phyloP scores from a whole-genome alignment of 192 early-diverging fungal genomes.

The Piromyces sp. region DNA sequence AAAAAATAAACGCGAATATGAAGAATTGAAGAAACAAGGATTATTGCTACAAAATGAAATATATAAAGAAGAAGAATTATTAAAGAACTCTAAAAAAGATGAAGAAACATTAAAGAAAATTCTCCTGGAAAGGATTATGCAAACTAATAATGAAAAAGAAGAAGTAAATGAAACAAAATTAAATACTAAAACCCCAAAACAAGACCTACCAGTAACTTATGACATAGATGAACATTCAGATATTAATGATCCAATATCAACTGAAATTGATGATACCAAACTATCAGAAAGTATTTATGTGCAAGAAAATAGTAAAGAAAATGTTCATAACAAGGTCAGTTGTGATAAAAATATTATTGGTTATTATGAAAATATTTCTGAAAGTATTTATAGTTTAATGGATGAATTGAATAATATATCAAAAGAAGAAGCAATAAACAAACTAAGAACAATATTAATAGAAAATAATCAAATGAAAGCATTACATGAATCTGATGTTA shows the following conservation, averaged over 20 bases:
- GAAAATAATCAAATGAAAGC: not conserved
- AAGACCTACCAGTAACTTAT: too few relatives aligned
- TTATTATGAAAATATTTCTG: not conserved
- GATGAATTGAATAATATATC: not conserved
- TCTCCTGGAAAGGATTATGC: not conserved
- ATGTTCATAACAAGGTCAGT: too few relatives aligned
- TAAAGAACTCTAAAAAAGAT: not conserved
- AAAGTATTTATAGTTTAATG: not conserved
- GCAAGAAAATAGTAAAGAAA: too few relatives aligned
- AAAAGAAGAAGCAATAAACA: not conserved
- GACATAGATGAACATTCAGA: too few relatives aligned
- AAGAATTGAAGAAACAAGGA: not conserved
- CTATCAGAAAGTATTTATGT: too few relatives aligned
- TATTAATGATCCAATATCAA: too few relatives aligned
- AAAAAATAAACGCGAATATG: not conserved
- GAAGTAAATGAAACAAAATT: too few relatives aligned
- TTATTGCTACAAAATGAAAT: not conserved
- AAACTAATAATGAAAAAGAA: not conserved
- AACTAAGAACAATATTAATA: not conserved
- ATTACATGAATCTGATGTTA: not conserved
- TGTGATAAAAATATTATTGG: not conserved
- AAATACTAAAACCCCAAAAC: too few relatives aligned
- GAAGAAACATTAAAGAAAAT: not conserved
- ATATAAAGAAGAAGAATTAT: not conserved
- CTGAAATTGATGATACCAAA: too few relatives aligned